These are phyloP conservation scores for Saprolegnia parasitica DNA, from an alignment of 352 stramenopile species.

Conservation along the genomic window DNA sequence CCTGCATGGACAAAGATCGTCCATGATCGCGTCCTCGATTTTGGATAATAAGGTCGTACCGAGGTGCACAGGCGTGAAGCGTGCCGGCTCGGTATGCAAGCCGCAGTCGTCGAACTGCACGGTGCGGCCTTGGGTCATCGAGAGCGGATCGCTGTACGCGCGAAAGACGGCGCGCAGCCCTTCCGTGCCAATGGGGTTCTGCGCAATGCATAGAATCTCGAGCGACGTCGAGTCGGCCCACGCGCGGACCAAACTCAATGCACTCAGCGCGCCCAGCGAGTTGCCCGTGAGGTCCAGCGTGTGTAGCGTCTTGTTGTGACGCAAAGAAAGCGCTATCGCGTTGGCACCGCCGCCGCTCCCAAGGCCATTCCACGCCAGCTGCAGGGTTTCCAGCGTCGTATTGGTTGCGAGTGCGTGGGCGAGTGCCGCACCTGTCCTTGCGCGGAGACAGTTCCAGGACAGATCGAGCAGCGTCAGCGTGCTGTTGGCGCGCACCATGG, in stretches of 20 bases:
- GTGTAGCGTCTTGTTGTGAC: slow-evolving; percentile 49
- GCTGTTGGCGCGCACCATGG: slow-evolving; percentile 37
- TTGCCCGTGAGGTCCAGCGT: slow-evolving; percentile 76
- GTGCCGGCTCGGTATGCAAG: neutral
- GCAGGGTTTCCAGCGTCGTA: slow-evolving; percentile 58
- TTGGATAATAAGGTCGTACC: neutral
- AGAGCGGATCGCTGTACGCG: slow-evolving; percentile 21
- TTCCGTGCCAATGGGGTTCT: slow-evolving; percentile 27
- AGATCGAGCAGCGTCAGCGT: slow-evolving; percentile 62
- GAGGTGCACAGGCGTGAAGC: neutral
- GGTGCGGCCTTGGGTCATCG: slow-evolving; percentile 16
- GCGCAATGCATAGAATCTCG: slow-evolving; percentile 21
- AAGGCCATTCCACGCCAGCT: slow-evolving; percentile 76
- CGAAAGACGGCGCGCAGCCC: slow-evolving; percentile 24
- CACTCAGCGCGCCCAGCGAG: slow-evolving; percentile 71
- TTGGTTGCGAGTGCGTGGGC: slow-evolving; percentile 54
- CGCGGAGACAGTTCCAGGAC: slow-evolving; percentile 71
- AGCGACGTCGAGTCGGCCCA: slow-evolving; percentile 24
- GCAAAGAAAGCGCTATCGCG: slow-evolving; percentile 48
- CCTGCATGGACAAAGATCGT: neutral
- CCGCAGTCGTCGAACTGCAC: slow-evolving; percentile 23
- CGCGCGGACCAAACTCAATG: slow-evolving; percentile 38
- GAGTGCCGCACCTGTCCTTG: slow-evolving; percentile 51
- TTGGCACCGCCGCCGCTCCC: slow-evolving; percentile 41
- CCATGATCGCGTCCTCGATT: too few species aligned